Base-by-base conservation (phyloP, 1,284 basidiomycete species). In the Austroboletus niveus region DNA sequence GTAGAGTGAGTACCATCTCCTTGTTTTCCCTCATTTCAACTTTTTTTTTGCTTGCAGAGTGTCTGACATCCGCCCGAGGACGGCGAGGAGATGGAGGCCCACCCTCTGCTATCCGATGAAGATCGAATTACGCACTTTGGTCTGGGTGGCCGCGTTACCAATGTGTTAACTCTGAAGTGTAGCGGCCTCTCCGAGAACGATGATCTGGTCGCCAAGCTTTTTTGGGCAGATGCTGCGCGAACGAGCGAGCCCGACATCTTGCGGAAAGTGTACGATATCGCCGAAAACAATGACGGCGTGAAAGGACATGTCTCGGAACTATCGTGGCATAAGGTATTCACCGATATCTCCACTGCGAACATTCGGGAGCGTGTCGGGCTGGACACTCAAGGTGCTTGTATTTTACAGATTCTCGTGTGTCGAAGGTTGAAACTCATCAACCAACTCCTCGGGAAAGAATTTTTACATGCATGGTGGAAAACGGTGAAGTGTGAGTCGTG, bases 261-360 rank as follows among this genome's bases (percentile, higher is more conserved):
- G 38, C 14, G 48, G 10, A 49, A 22, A 29, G 61, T 61, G 2
- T 9, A 49, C 5, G 29, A 44, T n/a, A 47, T 59, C 2, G 55
- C 53, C 1, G 29, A 55, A 32, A 8, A 8, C 1, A 30, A 51
- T 1, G n/a, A 11, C 0, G 36, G 57, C 29, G 49, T 65, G 4
- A 9, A 20, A 30, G 42, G 39, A 15, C 63, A 68, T 20, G 27
- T 69, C 35, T 60, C 64, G 0, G 35, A 42, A 5, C 36, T 60
- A 31, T 31, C 60, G 7, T 58, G 45, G 11, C 42, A 35, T 8
- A 4, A 51, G 11, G 49, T 44, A 11, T 54, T 61, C 30, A 10
- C n/a, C 0, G 44, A 40, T 17, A 17, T 17, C 17, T 17, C 17
- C 7, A 57, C 48, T 8, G 40, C 11, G 0, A 30, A 1, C 5